These are phyloP conservation scores for Lycium barbarum DNA, from an alignment of 257 asterid genomes.

Conservation along the genomic window DNA sequence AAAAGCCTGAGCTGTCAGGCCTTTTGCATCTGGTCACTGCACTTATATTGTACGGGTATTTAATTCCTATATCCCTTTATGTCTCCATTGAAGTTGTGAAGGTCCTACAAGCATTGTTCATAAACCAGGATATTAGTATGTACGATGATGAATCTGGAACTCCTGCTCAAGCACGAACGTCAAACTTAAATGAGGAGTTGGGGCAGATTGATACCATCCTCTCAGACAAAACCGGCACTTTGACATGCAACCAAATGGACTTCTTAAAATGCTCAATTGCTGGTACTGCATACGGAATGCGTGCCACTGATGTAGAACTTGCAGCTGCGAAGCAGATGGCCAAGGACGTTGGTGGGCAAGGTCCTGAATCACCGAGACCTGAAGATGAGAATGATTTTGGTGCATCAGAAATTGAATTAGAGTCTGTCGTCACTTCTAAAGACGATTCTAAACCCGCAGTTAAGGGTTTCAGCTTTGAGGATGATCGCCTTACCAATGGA, in stretches of 20 bases:
- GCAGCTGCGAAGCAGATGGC: slow-evolving; percentile 95
- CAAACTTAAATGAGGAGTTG: slow-evolving; percentile 91
- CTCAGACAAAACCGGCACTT: slow-evolving; percentile 97
- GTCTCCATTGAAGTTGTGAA: slow-evolving; percentile 93
- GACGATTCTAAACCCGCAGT: slow-evolving; percentile 61
- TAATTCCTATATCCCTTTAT: slow-evolving; percentile 93
- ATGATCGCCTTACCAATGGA: slow-evolving; percentile 75
- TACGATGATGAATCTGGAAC: slow-evolving; percentile 89
- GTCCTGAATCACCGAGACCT: slow-evolving; percentile 36
- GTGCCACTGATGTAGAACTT: slow-evolving; percentile 89
- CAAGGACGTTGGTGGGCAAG: slow-evolving; percentile 68
- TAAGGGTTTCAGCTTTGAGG: slow-evolving; percentile 93
- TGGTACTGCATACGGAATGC: slow-evolving; percentile 75
- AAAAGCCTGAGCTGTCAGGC: slow-evolving; percentile 62
- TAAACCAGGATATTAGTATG: slow-evolving; percentile 84
- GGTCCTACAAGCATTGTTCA: slow-evolving; percentile 89
- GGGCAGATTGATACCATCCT: slow-evolving; percentile 93
- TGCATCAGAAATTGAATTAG: slow-evolving; percentile 74
- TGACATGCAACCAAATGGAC: slow-evolving; percentile 98
- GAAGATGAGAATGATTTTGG: slow-evolving; percentile 23
- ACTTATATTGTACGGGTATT: slow-evolving; percentile 86
- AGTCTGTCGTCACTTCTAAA: slow-evolving; percentile 63
- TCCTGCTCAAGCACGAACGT: slow-evolving; percentile 95
- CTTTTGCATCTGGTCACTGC: slow-evolving; percentile 87
- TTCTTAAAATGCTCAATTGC: slow-evolving; percentile 94